Percentiles rank a stretch among this genome's conserved stretches.
Conservation (phyloP, 441 rosid species). For the Erysimum pusillum region DNA sequence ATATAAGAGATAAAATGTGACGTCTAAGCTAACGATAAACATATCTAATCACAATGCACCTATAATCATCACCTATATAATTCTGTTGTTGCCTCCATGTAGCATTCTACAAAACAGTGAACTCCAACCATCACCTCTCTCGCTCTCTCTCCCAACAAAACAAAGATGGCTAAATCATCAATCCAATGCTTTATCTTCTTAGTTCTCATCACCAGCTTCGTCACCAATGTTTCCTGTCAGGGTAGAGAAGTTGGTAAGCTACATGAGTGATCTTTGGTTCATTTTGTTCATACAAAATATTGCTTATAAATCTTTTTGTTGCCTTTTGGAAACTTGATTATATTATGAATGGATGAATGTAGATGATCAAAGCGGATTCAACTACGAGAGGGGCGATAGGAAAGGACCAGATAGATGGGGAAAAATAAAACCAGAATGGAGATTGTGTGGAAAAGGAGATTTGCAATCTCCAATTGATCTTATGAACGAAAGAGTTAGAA, state of each 20-base stretch:
- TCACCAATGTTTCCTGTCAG: slow-evolving; percentile 3
- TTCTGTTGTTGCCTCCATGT: slow-evolving; percentile 1
- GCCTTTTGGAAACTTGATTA: neutral
- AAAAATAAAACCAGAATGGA: slow-evolving; percentile 70
- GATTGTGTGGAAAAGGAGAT: slow-evolving; percentile 64
- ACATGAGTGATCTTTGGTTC: slow-evolving; percentile 6
- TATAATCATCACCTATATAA: slow-evolving; percentile 31
- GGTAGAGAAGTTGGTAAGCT: slow-evolving; percentile 40
- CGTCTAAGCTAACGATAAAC: slow-evolving; percentile 36
- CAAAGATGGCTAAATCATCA: slow-evolving; percentile 30
- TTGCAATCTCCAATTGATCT: slow-evolving; percentile 90
- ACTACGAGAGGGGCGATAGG: slow-evolving; percentile 49
- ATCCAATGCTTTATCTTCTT: slow-evolving; percentile 25
- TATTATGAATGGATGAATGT: slow-evolving; percentile 15
- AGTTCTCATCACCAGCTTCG: slow-evolving; percentile 27
- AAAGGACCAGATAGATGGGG: slow-evolving; percentile 86
- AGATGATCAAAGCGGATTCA: slow-evolving; percentile 77
- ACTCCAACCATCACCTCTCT: neutral
- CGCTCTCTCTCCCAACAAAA: neutral
- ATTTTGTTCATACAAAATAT: neutral
- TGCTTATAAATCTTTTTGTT: neutral
- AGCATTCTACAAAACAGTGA: slow-evolving; percentile 31
- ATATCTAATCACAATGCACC: slow-evolving; percentile 6
- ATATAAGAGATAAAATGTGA: slow-evolving; percentile 10
- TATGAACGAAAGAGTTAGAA: slow-evolving; percentile 56